Base-by-base conservation (phyloP, 2,329 filamentous ascomycete species). In the Aquanectria penicillioides region DNA sequence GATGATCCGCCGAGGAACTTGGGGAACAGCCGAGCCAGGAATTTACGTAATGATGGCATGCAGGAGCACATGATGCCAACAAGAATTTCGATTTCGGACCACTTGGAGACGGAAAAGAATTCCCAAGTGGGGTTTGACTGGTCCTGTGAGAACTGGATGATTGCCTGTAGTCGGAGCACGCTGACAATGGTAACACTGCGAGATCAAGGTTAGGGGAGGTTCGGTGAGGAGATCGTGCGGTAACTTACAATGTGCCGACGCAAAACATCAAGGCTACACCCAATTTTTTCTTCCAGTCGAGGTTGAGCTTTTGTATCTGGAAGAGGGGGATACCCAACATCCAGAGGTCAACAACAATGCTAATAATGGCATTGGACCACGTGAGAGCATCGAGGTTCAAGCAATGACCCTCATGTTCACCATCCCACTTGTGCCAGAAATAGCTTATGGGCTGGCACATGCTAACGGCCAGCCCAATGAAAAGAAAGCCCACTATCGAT, bases 401-500 rank as follows among this genome's bases (percentile, higher is more conserved):
- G 59, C 86, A 88, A 2, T 62, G 71, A 0, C 85, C 85, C 0
- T 69, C 4, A 28, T 80, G 75, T 46, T 78, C 70, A 0, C 77
- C 77, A 44, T 83, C 79, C 83, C 84, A 88, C 13, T 73, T 73
- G 0, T 71, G 74, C 86, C 86, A 89, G 66, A 80, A 83, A 57
- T 77, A 81, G 12, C 68, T 70, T 15, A 87, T 73, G 0, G 85
- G 85, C 2, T 63, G 69, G 67, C 84, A 86, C 57, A 85, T 80
- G 29, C n/a, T n/a, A n/a, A n/a, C n/a, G n/a, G n/a, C n/a, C n/a
- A n/a, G n/a, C n/a, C n/a, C n/a, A n/a, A n/a, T n/a, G n/a, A n/a
- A n/a, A n/a, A n/a, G n/a, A n/a, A n/a, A n/a, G n/a, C n/a, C n/a
- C n/a, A 86, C 81, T 12, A 83, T 66, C 12, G 74, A 77, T 7